Base-by-base conservation (phyloP, 2,329 filamentous ascomycete species). In the Ophiostoma australiae region DNA sequence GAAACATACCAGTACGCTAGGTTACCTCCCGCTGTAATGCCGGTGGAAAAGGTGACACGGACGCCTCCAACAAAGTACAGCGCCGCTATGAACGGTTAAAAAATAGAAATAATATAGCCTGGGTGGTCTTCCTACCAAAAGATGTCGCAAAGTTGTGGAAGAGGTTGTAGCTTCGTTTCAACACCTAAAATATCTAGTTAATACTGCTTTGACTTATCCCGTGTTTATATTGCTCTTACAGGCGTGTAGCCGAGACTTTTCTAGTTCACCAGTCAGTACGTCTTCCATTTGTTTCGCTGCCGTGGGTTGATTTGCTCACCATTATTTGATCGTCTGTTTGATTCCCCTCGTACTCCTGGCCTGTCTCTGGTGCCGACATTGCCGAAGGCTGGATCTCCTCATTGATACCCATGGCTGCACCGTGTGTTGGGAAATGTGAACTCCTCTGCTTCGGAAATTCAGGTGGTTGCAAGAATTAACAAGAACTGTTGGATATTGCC, bases 51-150 rank as follows among this genome's bases (percentile, higher is more conserved):
- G 11, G 72, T 72, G 7, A 72, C 70, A 23, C 72, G 70, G 8
- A 73, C 72, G 13, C 72, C 70, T 8, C 72, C 70, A 31, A 72
- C 67, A 67, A 73, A 73, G 61, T 72, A 73, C n/a, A 73, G 70
- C 4, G 70, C 72, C 20, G 70, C 68, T 72, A 17, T 5, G 7
- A 4, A 17, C 13, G 7, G 52, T 55, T 3, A 68, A 66, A n/a
- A 23, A 13, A 20, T 20, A n/a, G n/a, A 17, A 17, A 35, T 3
- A 67, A 10, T 17, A 1, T 27, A 15, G 61, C 5, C 4, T 10
- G 58, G 7, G 15, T 11, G 0, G 3, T 17, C 69, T 48, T 20
- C 71, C n/a, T 58, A 72, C 72, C 68, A 61, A 72, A 72, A 1
- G 61, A 68, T 10, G 70, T 71, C 5, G 70, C 65, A 67, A 72